Evolutionary conservation across 2,329 filamentous ascomycete species (phyloP), one percentile per base, ranked within the genome.

Genomic region (Microascus cirrosus): DNA sequence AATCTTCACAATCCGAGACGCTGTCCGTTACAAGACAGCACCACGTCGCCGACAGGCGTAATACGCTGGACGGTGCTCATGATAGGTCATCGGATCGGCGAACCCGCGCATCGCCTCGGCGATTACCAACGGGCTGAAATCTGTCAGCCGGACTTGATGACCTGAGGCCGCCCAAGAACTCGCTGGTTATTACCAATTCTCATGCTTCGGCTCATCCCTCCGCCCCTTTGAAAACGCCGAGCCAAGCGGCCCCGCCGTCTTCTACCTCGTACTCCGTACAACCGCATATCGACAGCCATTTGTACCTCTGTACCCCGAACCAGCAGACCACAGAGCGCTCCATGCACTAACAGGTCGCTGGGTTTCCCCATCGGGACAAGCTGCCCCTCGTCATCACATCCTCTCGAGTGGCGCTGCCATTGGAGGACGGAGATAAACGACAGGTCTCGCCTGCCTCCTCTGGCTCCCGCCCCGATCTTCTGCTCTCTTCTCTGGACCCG

Each of bases 351-450:
- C 28, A 32, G 55, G 24, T 28, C 24, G 20, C 25, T 51, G 12
- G 42, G 20, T 48, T 50, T 56, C 55, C 55, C 42, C 55, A 56
- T 56, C 50, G 20, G 55, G 55, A 56, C 42, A 36, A 35, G 55
- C 39, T 51, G 25, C 55, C 50, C 25, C 34, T 34, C 32, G 55
- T 42, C 55, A 57, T 57, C 55, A 57, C 55, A 39, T 53, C 32
- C 36, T 25, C 39, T 48, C 34, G 45, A 52, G 28, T 52, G 55
- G 50, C 45, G 55, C 28, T 42, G 45, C 55, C 55, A 52, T 52
- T 52, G 45, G 48, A 36, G 48, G 55, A 56, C 50, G 42, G 55
- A 57, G 55, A 57, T 57, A 57, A 57, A 57, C 55, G 45, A 53
- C 45, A 20, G 28, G 35, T 51, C 50, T 57, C 48, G 50, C 55